Conservation (phyloP, 1,139 yeast genomes). For the Geotrichum cucujoidarum region DNA sequence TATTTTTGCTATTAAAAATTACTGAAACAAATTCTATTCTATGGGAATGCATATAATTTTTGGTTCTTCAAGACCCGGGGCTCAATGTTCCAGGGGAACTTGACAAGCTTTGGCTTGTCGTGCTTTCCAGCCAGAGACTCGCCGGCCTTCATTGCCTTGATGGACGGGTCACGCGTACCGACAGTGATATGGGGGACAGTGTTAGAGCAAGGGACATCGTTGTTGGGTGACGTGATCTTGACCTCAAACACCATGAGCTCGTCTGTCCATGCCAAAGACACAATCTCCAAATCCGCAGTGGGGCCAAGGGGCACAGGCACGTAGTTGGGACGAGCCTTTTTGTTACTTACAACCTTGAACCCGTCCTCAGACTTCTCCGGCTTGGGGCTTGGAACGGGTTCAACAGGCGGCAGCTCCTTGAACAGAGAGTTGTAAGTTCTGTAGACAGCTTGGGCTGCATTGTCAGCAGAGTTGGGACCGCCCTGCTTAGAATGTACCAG, state of each 20-base stretch:
- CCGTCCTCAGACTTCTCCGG: constrained; percentile 10
- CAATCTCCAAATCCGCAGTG: constrained; percentile 42
- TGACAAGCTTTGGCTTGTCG: not conserved
- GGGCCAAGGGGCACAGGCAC: constrained; percentile 16
- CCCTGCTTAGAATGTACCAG: constrained; percentile 48
- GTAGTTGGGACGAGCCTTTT: not conserved
- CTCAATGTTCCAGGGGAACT: constrained; percentile 18
- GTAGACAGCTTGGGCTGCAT: constrained; percentile 3
- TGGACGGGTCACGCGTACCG: constrained; percentile 12
- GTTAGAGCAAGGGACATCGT: constrained; percentile 1
- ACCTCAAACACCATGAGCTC: constrained; percentile 57
- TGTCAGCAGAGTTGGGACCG: constrained; percentile 7
- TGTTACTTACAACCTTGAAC: constrained; percentile 1
- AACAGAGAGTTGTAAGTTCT: constrained; percentile 1
- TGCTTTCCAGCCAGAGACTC: not conserved
- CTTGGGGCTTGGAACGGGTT: not conserved
- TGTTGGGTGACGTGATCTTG: constrained; percentile 21
- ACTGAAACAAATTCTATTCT: too few relatives aligned
- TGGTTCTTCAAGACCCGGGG: constrained; percentile 14
- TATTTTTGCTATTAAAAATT: too few relatives aligned
- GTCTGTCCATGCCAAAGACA: constrained; percentile 48
- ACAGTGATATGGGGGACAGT: constrained; percentile 17
- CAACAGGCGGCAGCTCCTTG: not conserved
- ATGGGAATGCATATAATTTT: constrained; percentile 1
- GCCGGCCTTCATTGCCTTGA: constrained; percentile 18